Evolutionary conservation across 2,329 filamentous ascomycete genomes (phyloP), one percentile per base, ranked within the genome.

Genomic region (Exophiala alcalophila): DNA sequence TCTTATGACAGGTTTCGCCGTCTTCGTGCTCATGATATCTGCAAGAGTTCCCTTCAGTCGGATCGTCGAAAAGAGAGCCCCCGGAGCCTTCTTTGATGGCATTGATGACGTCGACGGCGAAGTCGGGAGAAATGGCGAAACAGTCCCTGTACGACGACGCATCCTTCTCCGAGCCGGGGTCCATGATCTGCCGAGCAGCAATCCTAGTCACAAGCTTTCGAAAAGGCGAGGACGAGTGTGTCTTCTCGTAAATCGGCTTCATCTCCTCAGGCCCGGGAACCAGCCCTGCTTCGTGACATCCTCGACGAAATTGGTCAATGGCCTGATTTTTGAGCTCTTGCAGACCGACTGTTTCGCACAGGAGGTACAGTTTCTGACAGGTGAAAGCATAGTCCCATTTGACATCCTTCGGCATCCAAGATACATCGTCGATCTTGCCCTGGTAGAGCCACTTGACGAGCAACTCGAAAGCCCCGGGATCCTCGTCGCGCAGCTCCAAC

Each of bases 381-480:
- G 66, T 68, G 26, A 73, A 72, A 5, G 73, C 73, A 50, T 76
- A 70, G 10, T 74, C 70, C 64, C 75, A 77, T 57, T 76, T 74
- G 47, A 68, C 64, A 32, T 68, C 66, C 62, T 40, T 67, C 61
- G 60, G 52, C 50, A 74, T 59, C 32, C 66, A 61, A 4, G 67
- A 68, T 14, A 71, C 67, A 49, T 75, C 68, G 46, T 76, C 71
- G 32, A 76, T 65, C 30, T 61, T 67, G 37, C 74, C 74, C 56
- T 76, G 73, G 42, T 77, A 77, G 6, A 77, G 63, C 73, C 72
- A 77, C 59, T 76, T 76, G 4, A 76, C 71, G 11, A 77, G 64
- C 45, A 76, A 57, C 56, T 75, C 72, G 52, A 76, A 77, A 16
- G 73, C 73, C 5, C 61, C 59, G 3, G 73, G 70, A 40, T 75